A percentile compares a stretch with the other conserved stretches of the same genome.
Conservation (phyloP, 177 flowering plant genomes). For the Telopea speciosissima region DNA sequence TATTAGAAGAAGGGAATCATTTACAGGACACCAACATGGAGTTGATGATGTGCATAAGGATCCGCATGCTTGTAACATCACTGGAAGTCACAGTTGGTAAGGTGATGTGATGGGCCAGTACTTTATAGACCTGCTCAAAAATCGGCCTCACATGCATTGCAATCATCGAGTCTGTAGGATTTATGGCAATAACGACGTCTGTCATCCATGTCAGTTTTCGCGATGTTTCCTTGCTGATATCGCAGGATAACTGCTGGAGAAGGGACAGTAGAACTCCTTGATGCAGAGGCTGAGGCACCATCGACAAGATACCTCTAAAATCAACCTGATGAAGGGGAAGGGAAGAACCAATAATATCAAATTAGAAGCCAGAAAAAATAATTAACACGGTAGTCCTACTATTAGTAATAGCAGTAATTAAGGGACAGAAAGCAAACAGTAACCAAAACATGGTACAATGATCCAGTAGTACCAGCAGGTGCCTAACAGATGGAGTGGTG, state of each 20-base stretch:
- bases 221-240: slow-evolving; percentile 54
- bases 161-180: slow-evolving; percentile 69
- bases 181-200: slow-evolving; percentile 59
- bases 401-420: too few relatives aligned
- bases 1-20: slow-evolving; percentile 29
- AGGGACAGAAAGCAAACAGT: too few relatives aligned
- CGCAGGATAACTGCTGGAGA: slow-evolving; percentile 40
- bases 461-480: too few relatives aligned
- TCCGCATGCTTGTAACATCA: slow-evolving; percentile 50
- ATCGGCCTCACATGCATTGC: slow-evolving; percentile 71
- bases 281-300: slow-evolving; percentile 63
- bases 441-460: too few relatives aligned
- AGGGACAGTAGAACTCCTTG: slow-evolving; percentile 58
- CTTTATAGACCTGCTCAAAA: slow-evolving; percentile 85
- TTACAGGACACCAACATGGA: slow-evolving; percentile 67
- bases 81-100: slow-evolving; percentile 36
- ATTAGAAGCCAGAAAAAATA: too few relatives aligned
- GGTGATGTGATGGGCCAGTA: slow-evolving; percentile 48
- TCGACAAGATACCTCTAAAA: slow-evolving; percentile 48
- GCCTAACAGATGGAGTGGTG: too few relatives aligned
- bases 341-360: too few relatives aligned
- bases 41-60: slow-evolving; percentile 80
- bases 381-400: too few relatives aligned
- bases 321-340: slow-evolving; percentile 50
- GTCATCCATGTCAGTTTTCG: slow-evolving; percentile 77